phyloP scores from a whole-genome alignment of 2,329 filamentous ascomycete genomes.

The Paraphaeosphaeria minitans region DNA sequence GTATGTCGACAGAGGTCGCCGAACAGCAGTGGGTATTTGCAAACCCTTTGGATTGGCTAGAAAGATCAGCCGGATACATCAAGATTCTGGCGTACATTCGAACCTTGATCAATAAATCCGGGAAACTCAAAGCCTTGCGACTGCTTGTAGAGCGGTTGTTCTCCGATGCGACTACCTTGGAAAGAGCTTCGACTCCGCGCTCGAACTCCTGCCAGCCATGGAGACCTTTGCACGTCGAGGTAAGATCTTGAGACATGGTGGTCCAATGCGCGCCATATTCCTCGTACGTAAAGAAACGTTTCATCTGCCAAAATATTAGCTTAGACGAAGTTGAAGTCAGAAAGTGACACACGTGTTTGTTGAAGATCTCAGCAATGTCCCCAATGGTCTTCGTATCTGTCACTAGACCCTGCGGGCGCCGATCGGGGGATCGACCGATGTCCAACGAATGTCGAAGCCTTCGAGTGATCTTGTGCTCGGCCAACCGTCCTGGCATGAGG shows the following conservation, averaged over 20 bases:
- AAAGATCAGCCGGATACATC: slow-evolving; percentile 3
- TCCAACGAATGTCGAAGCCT: slow-evolving; percentile 54
- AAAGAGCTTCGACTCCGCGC: slow-evolving; percentile 81
- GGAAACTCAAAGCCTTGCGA: slow-evolving; percentile 79
- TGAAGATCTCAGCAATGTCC: slow-evolving; percentile 60
- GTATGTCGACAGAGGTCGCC: slow-evolving; percentile 82
- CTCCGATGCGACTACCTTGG: slow-evolving; percentile 73
- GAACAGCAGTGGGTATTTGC: slow-evolving; percentile 88
- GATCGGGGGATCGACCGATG: slow-evolving; percentile 48
- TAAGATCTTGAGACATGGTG: slow-evolving; percentile 78
- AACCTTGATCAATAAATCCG: slow-evolving; percentile 90
- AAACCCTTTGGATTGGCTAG: slow-evolving; percentile 89
- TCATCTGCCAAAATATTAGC: slow-evolving; percentile 62
- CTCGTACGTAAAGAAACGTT: slow-evolving; percentile 83
- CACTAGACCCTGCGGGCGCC: slow-evolving; percentile 43
- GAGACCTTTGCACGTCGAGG: slow-evolving; percentile 69
- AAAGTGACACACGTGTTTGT: slow-evolving; percentile 52
- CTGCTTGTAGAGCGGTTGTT: slow-evolving; percentile 66
- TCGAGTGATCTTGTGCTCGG: slow-evolving; percentile 41
- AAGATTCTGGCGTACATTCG: slow-evolving; percentile 14
- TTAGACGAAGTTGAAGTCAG: slow-evolving; percentile 34
- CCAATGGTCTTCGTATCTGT: slow-evolving; percentile 61
- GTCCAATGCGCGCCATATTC: slow-evolving; percentile 92
- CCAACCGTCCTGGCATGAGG: slow-evolving; percentile 46
- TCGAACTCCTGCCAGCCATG: slow-evolving; percentile 81